Evolutionary conservation across 331 rosid genomes (phyloP), one percentile per base, ranked within the genome.

Genomic region (Pyracantha coccinea): DNA sequence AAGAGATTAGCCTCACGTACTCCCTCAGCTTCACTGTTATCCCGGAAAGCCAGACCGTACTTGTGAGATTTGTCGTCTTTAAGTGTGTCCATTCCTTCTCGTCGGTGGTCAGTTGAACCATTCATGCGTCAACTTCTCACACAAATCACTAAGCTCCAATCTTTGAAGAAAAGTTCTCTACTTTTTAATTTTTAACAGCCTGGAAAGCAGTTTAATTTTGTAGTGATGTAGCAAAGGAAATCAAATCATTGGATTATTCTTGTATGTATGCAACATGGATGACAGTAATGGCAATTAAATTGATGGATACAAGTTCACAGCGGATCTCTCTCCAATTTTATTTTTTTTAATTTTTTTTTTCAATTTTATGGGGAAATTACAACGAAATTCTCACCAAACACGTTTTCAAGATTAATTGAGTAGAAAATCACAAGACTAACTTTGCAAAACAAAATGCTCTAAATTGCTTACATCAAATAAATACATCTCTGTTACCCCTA

Each of bases 1-100:
- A 82, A 76, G 77, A 78, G 81, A 76, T 73, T 85, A 61, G 68
- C 81, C 31, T 64, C 72, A 41, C 80, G 45, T 14, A 64, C 73
- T 57, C 38, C 62, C 38, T 82, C 86, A 62, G 68, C 68, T 33
- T 83, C 86, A 71, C 44, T 78, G 1, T 65, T 78, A 55, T 80
- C 90, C 28, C 63, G 16, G 8, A 73, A 66, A 19, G 32, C 8
- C 28, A 81, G 81, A 59, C 75, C 20, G 31, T 27, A 68, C 74
- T 66, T 76, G 28, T 89, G 81, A 83, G 72, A 73, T 60, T 25
- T 38, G 24, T 58, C 41, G 2, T 4, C 19, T 11, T 35, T 57
- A 15, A 24, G n/a, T 8, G 29, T 55, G 76, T 57, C 55, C 10
- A 20, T 55, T 55, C 61, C 61, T 55, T 11, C 24, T 20, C 61